Percentiles rank a stretch among this genome's conserved stretches.
phyloP scores from a whole-genome alignment of 2,329 filamentous ascomycete genomes.

The Fusarium protoensiforme region DNA sequence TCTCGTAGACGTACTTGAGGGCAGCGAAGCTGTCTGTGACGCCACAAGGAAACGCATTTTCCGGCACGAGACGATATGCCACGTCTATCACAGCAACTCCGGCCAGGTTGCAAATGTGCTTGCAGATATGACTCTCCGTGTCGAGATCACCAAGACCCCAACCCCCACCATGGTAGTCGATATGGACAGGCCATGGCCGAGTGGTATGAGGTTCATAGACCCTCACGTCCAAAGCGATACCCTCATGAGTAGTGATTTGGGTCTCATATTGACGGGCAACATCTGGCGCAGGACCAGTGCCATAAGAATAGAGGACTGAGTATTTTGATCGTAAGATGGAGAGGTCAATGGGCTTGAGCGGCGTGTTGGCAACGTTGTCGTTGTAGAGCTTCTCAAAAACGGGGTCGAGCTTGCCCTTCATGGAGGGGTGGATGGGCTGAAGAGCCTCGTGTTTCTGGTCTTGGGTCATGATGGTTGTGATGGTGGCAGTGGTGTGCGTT shows the following conservation, averaged over 20 bases:
- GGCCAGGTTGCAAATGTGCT: constrained; percentile 56
- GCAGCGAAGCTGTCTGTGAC: constrained; percentile 61
- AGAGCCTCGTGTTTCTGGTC: constrained; percentile 53
- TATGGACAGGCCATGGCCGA: constrained; percentile 58
- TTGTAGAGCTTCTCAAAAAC: constrained; percentile 61
- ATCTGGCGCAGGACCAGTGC: constrained; percentile 54
- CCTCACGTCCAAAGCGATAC: constrained; percentile 48
- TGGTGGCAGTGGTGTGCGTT: background rate
- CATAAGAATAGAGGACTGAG: constrained; percentile 58
- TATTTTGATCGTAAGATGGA: constrained; percentile 52
- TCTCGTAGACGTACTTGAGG: constrained; percentile 51
- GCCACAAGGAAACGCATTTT: constrained; percentile 59
- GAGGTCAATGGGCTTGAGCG: constrained; percentile 54
- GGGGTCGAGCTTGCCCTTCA: constrained; percentile 58
- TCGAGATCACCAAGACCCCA: constrained; percentile 63
- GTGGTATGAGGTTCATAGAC: constrained; percentile 56
- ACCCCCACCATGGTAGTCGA: constrained; percentile 62
- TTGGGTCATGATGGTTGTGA: constrained; percentile 11
- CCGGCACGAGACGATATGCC: constrained; percentile 63
- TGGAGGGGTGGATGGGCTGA: constrained; percentile 60
- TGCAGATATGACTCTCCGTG: constrained; percentile 61
- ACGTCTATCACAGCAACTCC: constrained; percentile 61
- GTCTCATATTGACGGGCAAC: constrained; percentile 53
- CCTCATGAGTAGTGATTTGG: constrained; percentile 47
- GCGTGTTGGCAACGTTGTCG: constrained; percentile 54